Evolutionary conservation across 306 rosid species (phyloP).

Genomic region (Senna siamea): DNA sequence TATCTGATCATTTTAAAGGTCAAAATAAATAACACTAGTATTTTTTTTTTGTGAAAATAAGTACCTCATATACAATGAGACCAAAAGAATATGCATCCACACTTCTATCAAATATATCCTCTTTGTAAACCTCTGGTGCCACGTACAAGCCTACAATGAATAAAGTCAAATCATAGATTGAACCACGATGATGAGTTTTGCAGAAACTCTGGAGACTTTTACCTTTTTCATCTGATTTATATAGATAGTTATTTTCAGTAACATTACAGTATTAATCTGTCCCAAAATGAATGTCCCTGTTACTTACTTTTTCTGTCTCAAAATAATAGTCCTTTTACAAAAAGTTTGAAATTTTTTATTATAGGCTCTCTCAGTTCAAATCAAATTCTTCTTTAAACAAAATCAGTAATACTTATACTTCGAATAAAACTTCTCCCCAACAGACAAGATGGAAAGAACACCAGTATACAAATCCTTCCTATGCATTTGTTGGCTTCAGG

Average conservation of each 20-base stretch:
- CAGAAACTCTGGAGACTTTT: slow-evolving; percentile 20
- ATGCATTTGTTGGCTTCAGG: slow-evolving; percentile 24
- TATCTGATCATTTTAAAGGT: slow-evolving; percentile 24
- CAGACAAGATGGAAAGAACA: slow-evolving; percentile 5
- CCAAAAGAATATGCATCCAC: slow-evolving; percentile 93
- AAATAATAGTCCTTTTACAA: slow-evolving; percentile 14
- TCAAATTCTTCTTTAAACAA: slow-evolving; percentile 23
- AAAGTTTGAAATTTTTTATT: neutral
- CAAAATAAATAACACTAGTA: slow-evolving; percentile 30
- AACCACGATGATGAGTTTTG: slow-evolving; percentile 23
- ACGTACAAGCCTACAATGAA: slow-evolving; percentile 68
- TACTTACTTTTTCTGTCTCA: slow-evolving; percentile 10
- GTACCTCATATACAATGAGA: slow-evolving; percentile 88
- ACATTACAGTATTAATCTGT: slow-evolving; percentile 21
- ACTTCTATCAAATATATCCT: slow-evolving; percentile 78
- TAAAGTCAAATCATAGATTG: slow-evolving; percentile 40
- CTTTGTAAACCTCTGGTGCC: slow-evolving; percentile 90
- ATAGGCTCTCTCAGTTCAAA: slow-evolving; percentile 11
- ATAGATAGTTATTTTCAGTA: neutral
- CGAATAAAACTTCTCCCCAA: slow-evolving; percentile 18
- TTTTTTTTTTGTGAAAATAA: slow-evolving; percentile 11
- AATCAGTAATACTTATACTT: neutral
- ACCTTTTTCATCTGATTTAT: slow-evolving; percentile 9
- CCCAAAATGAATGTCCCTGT: slow-evolving; percentile 24
- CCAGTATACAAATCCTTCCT: slow-evolving; percentile 12